Evolutionary conservation across 140 eudicot species (phyloP).

Genomic region (Flaveria floridana): DNA sequence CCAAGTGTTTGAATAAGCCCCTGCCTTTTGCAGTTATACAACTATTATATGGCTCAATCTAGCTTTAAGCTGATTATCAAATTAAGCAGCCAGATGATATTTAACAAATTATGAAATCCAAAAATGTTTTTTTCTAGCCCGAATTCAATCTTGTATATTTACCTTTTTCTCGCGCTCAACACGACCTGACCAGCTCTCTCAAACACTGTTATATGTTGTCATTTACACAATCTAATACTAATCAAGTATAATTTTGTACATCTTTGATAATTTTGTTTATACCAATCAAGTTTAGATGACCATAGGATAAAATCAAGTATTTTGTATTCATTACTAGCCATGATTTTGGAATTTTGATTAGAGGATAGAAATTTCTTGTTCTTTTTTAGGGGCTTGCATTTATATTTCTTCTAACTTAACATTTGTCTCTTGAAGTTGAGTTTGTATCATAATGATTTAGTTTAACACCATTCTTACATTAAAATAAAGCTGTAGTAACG

Average conservation of each 20-base stretch:
- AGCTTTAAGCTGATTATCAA: not conserved
- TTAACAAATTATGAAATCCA: not conserved
- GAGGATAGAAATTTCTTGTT: not conserved
- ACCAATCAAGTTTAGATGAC: constrained; percentile 1
- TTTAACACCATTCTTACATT: too few species aligned
- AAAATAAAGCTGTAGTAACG: too few species aligned
- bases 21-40: too few species aligned
- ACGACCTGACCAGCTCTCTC: not conserved
- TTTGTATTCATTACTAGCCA: not conserved
- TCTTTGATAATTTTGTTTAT: not conserved
- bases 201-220: not conserved
- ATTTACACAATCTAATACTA: not conserved
- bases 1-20: not conserved
- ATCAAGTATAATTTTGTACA: not conserved
- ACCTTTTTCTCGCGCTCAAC: not conserved
- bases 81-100: not conserved
- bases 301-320: not conserved
- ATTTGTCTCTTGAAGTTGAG: not conserved
- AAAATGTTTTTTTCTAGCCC: not conserved
- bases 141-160: not conserved
- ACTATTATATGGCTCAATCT: not conserved
- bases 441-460: too few species aligned
- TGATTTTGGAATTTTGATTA: too few species aligned
- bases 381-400: not conserved
- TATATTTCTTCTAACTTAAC: not conserved